Percentiles rank a stretch among this genome's conserved stretches.
phyloP scores from a whole-genome alignment of 1,139 yeast genomes.

The Williopsis jadinii region DNA sequence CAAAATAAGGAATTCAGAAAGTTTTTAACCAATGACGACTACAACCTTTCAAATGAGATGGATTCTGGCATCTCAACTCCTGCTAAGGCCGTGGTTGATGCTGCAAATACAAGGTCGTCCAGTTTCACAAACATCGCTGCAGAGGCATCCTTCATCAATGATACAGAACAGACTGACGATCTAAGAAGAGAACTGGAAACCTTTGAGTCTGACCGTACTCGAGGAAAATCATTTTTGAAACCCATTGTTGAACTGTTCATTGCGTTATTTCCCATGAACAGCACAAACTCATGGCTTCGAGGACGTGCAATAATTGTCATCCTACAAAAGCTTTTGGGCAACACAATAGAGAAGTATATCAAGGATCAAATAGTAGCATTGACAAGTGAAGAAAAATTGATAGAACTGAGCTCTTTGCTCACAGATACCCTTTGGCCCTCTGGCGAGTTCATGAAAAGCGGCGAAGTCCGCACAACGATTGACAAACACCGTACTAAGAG shows the following conservation, averaged over 20 bases:
- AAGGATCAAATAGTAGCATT: slow-evolving; percentile 38
- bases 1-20: slow-evolving; percentile 63
- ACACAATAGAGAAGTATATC: slow-evolving; percentile 75
- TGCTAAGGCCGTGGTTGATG: slow-evolving; percentile 10
- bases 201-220: slow-evolving; percentile 14
- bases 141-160: slow-evolving; percentile 10
- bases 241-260: slow-evolving; percentile 78
- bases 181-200: slow-evolving; percentile 23
- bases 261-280: slow-evolving; percentile 60
- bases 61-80: neutral
- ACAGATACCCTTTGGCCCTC: slow-evolving; percentile 59
- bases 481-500: slow-evolving; percentile 49
- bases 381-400: slow-evolving; percentile 43
- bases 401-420: slow-evolving; percentile 36
- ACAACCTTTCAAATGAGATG: slow-evolving; percentile 3
- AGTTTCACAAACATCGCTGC: slow-evolving; percentile 1
- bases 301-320: slow-evolving; percentile 80
- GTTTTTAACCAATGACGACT: slow-evolving; percentile 68
- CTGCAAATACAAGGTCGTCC: slow-evolving; percentile 27
- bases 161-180: slow-evolving; percentile 23
- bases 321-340: slow-evolving; percentile 80
- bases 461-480: slow-evolving; percentile 34
- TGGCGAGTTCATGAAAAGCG: slow-evolving; percentile 36
- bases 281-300: slow-evolving; percentile 67
- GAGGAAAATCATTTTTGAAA: slow-evolving; percentile 50